Evolutionary conservation across 495 filamentous ascomycete genomes (phyloP), one percentile per base, ranked within the genome.

Genomic region (Podospora tetraspora): DNA sequence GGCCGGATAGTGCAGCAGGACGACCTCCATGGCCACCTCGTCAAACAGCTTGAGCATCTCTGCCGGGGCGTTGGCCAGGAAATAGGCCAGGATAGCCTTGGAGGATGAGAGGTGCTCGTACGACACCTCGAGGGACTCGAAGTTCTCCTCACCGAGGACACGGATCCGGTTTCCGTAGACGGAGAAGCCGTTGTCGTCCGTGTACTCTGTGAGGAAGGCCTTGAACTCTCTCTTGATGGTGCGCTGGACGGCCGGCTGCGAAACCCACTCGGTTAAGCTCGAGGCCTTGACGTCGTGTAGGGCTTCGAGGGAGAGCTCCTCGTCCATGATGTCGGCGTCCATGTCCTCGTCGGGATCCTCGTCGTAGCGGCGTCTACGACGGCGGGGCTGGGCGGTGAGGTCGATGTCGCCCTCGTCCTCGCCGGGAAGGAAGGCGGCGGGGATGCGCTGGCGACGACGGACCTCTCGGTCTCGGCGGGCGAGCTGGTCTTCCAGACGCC

Each of bases 1-100:
- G 77, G 97, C 92, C 0, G 93, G 94, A 79, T 99, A 99, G 78
- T 97, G 91, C 69, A 97, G 89, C 13, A 98, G 85, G 0, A 93
- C 94, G 30, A 94, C 93, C 65, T 98, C 94, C 84, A 98, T 93
- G 37, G 96, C 96, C 3, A 97, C 95, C 68, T 97, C 90, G 74
- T 99, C 96, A 74, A 99, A 98, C 59, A 98, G 90, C 78, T 95
- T 94, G 69, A 99, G 85, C 68, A 97, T 89, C 76, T 97, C 94
- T 58, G 92, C 87, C 0, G 96, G 96, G 10, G 95, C 92, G 75
- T 98, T 99, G 71, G 94, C 96, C 32, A 98, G 84, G 84, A 97
- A 99, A 77, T 97, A 97, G 19, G 93, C 94, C n/a, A 99, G 84
- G 29, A 92, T 93, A n/a, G 96, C 94, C 80, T 96, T 98, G 57